Base-by-base conservation (phyloP, 805 yeast genomes). In the Blastobotrys parvus region DNA sequence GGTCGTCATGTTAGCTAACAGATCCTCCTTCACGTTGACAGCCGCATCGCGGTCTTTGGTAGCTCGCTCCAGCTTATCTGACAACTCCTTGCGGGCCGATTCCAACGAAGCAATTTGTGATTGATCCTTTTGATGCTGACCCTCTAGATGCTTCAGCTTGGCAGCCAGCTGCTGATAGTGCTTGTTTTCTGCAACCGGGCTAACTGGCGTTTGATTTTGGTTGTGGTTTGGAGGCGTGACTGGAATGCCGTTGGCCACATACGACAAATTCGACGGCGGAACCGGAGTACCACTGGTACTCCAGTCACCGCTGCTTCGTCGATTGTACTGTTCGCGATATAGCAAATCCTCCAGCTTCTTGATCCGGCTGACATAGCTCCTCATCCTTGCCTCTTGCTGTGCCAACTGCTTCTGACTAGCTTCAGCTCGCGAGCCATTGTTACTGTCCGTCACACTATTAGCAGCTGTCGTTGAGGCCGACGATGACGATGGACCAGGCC, bases 311-410 rank as follows among this genome's bases (percentile, higher is more conserved):
- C 23, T 8, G 17, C 34, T 33, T 35, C 35, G 22, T 13, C 29
- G 43, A n/a, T 46, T 38, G 35, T 37, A 46, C 35, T 76, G 85
- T 42, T 78, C 82, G 48, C 83, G 86, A 57, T 87, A 92, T 13
- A 88, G 63, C 31, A 87, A 61, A 43, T 76, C 80, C 52, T 88
- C 96, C 41, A 90, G 69, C 51, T 82, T 82, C 48, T 75, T 77
- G 33, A 90, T 84, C 42, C 95, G 67, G 8, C 75, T 61, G 57
- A 81, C 81, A 49, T 87, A 80, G 0, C 84, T 85, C 49, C 70
- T 70, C 8, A 82, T 64, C 10, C 72, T 54, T 35, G 70, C 77
- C 3, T 63, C 53, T 18, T 47, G 44, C 39, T 30, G 44, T 22
- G 13, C 21, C 39, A 35, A 46, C 23, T 40, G 55, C 23, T 5